Evolutionary conservation across 108 stramenopile genomes (phyloP), one percentile per base, ranked within the genome.

Genomic region (Nitzschia sp.): DNA sequence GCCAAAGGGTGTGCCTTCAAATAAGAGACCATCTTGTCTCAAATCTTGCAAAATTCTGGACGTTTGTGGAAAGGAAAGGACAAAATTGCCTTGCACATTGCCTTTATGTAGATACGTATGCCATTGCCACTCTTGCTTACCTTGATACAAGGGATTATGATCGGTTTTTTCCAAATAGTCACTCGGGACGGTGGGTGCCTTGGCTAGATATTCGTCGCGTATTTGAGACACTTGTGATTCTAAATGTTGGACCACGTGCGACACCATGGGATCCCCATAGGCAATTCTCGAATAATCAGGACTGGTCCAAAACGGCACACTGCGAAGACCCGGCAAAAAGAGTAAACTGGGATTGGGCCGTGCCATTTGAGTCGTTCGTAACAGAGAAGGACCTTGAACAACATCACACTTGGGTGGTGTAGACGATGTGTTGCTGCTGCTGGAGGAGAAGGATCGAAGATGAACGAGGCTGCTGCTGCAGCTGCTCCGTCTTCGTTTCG

Each of bases 41-140:
- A 92, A 35, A 26, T 76, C 67, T 51, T 94, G 79, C 27, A 97
- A 55, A 51, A 91, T 66, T 32, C 49, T 28, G 0, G 86, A 54
- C 8, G 96, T 95, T 54, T 84, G 61, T 26, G 94, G 94, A 82
- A 94, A 97, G 38, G 82, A 61, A 21, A 80, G 62, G 25, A 48
- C 57, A 67, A 93, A 93, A 26, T 53, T 29, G 1, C 70, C 66
- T 60, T 87, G 85, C 4, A 81, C 59, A 23, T 57, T 46, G 15
- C 92, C 96, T 62, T 94, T 93, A 33, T 74, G 65, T 29, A 97
- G 69, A 72, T 94, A 97, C 1, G 89, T 85, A 67, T 94, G 87
- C 96, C 96, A 97, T 67, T 97, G 92, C 96, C 96, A 97, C 15
- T 19, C 1, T 51, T 17, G 4, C 18, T 59, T 64, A 3, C 93